Conservation (phyloP, 305 asterid genomes). For the Plantago coronopus region DNA sequence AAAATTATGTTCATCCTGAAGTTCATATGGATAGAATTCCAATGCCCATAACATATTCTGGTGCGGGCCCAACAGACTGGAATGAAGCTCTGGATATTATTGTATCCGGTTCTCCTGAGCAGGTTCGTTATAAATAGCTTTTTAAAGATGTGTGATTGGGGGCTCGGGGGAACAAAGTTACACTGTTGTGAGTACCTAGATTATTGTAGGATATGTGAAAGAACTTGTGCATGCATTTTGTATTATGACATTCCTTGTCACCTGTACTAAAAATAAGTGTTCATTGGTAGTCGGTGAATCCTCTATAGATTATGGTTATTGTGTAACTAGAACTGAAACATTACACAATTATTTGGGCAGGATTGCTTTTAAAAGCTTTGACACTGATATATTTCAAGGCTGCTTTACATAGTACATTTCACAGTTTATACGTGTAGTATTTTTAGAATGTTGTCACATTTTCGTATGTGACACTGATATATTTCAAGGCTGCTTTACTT, state of each 20-base stretch:
- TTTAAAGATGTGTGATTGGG: constrained; percentile 1
- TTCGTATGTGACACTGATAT: too few species aligned
- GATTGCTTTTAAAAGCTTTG: too few species aligned
- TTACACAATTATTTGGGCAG: too few species aligned
- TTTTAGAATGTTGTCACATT: too few species aligned
- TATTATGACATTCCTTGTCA: constrained; percentile 1
- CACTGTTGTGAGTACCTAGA: neutral
- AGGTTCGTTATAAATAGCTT: constrained; percentile 44
- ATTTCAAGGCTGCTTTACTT: too few species aligned
- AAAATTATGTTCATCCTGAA: constrained; percentile 62
- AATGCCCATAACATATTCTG: constrained; percentile 47
- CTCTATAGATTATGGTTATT: neutral
- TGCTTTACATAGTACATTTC: too few species aligned
- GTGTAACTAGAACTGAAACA: too few species aligned
- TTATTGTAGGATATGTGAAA: neutral
- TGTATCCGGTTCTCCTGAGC: constrained; percentile 86
- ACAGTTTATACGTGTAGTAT: too few species aligned
- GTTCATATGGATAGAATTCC: constrained; percentile 60
- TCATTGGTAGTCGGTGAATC: neutral
- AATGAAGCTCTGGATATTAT: constrained; percentile 88
- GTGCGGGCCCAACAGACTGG: constrained; percentile 86
- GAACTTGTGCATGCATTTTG: neutral
- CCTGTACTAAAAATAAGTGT: neutral
- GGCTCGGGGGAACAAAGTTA: too few species aligned
- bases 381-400: too few species aligned